Evolutionary conservation across 2,329 filamentous ascomycete genomes (phyloP).

Genomic region (Pyricularia grisea): DNA sequence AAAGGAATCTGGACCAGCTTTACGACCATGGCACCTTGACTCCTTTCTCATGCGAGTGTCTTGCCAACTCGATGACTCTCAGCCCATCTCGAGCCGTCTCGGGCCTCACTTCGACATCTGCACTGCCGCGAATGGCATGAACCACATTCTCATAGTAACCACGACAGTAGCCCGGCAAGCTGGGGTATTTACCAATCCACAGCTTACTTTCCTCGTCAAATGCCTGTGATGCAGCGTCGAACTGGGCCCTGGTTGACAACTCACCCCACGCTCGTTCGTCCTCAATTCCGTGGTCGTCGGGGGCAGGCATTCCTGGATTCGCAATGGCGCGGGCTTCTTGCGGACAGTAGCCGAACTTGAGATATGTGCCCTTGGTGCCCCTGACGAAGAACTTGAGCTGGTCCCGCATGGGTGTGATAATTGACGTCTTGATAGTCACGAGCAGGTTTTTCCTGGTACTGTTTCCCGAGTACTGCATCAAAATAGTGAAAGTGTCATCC

Average conservation of each 20-base stretch:
- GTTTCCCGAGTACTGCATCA: conserved; percentile 43
- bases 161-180: conserved; percentile 26
- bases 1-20: conserved; percentile 15
- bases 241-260: conserved; percentile 26
- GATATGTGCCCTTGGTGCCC: conserved; percentile 44
- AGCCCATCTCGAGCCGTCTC: conserved; percentile 26
- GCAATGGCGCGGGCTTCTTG: conserved; percentile 22
- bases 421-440: conserved; percentile 50
- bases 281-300: conserved; percentile 23
- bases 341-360: conserved; percentile 25
- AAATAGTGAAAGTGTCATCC: conserved; percentile 42
- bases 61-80: conserved; percentile 29
- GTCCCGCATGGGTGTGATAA: conserved; percentile 48
- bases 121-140: conserved; percentile 26
- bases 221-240: conserved; percentile 19
- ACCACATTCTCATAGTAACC: conserved; percentile 31
- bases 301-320: conserved; percentile 8
- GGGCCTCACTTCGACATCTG: conserved; percentile 25
- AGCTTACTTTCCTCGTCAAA: conserved; percentile 19
- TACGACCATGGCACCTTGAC: conserved; percentile 9
- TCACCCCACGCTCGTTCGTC: conserved; percentile 22
- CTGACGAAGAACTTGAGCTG: conserved; percentile 50
- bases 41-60: conserved; percentile 17
- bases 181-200: conserved; percentile 26
- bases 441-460: conserved; percentile 31